These are phyloP conservation scores for Tephrocybe sp. DNA, from an alignment of 768 basidiomycete species.

Conservation along the genomic window DNA sequence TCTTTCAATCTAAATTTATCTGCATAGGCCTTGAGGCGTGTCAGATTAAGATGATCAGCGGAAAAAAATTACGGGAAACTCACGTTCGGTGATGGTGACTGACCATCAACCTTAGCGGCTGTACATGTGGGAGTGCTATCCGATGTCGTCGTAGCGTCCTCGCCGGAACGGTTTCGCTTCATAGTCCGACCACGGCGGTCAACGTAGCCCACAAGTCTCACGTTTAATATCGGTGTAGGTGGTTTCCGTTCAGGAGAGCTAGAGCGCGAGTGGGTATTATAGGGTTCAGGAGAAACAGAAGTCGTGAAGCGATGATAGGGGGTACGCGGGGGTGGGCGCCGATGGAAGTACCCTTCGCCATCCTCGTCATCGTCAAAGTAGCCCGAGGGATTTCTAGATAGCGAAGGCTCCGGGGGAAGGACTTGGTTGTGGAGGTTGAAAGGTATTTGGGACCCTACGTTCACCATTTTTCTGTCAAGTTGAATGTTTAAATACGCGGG, in stretches of 20 bases:
- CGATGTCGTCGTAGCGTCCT: not conserved
- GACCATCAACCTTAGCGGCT: not conserved
- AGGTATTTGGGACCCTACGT: slow-evolving; percentile 56
- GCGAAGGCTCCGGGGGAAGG: slow-evolving; percentile 22
- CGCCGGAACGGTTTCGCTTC: slow-evolving; percentile 5
- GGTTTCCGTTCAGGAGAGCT: slow-evolving; percentile 3
- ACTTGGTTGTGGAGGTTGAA: slow-evolving; percentile 53
- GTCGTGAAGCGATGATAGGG: slow-evolving; percentile 12
- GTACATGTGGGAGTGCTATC: slow-evolving; percentile 7
- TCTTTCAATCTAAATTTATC: slow-evolving; percentile 21
- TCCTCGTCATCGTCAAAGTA: slow-evolving; percentile 17
- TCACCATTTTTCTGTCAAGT: slow-evolving; percentile 63
- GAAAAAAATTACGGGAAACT: not conserved
- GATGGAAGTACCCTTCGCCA: slow-evolving; percentile 13
- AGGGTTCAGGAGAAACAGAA: slow-evolving; percentile 13
- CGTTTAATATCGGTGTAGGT: slow-evolving; percentile 27
- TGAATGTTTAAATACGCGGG: slow-evolving; percentile 1
- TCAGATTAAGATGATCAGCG: slow-evolving; percentile 1
- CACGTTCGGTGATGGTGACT: slow-evolving; percentile 4
- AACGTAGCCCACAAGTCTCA: slow-evolving; percentile 28
- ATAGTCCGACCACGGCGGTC: slow-evolving; percentile 16
- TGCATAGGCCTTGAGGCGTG: slow-evolving; percentile 1
- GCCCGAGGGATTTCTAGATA: slow-evolving; percentile 24
- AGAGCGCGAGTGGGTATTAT: slow-evolving; percentile 11
- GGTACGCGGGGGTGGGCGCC: slow-evolving; percentile 15